A percentile compares a stretch with the other conserved stretches of the same genome.
These are phyloP conservation scores for Baorangia bicolor DNA, from an alignment of 768 basidiomycete genomes.

Conservation along the genomic window DNA sequence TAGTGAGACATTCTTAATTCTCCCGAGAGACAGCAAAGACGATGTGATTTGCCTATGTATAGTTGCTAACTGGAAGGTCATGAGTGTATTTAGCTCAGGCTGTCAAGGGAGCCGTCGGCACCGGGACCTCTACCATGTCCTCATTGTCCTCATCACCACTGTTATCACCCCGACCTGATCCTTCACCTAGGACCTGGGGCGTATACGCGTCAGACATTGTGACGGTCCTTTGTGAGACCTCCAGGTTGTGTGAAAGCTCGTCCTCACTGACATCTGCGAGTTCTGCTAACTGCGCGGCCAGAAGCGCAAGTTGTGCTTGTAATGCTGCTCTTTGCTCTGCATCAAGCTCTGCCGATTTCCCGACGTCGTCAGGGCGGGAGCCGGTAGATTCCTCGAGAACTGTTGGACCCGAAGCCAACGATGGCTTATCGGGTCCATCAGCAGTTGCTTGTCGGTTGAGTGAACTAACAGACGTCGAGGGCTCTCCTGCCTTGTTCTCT, in stretches of 20 bases:
- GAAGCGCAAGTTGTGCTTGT: conserved; percentile 69
- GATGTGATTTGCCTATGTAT: background rate
- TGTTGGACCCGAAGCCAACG: background rate
- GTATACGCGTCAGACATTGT: background rate
- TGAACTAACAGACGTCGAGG: conserved; percentile 1
- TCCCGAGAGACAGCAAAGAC: background rate
- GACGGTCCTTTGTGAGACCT: conserved; percentile 6
- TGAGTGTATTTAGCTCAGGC: conserved; percentile 2
- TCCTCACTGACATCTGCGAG: conserved; percentile 47
- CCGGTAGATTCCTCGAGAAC: conserved; percentile 3
- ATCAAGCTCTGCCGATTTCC: conserved; percentile 28
- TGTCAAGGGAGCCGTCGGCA: conserved; percentile 21
- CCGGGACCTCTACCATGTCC: conserved; percentile 31
- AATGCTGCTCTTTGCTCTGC: conserved; percentile 60
- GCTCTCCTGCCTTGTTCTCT: conserved; percentile 18
- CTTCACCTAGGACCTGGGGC: background rate
- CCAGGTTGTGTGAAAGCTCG: conserved; percentile 28
- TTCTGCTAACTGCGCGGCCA: conserved; percentile 72
- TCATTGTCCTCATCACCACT: conserved; percentile 18
- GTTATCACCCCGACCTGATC: conserved; percentile 8
- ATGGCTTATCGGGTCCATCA: conserved; percentile 4
- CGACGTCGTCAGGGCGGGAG: conserved; percentile 1
- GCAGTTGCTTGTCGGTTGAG: background rate
- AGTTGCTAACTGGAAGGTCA: background rate
- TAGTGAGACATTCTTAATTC: background rate